Base-by-base conservation (phyloP, 1,284 basidiomycete species). In the Melanopsichium pennsylvanicum region DNA sequence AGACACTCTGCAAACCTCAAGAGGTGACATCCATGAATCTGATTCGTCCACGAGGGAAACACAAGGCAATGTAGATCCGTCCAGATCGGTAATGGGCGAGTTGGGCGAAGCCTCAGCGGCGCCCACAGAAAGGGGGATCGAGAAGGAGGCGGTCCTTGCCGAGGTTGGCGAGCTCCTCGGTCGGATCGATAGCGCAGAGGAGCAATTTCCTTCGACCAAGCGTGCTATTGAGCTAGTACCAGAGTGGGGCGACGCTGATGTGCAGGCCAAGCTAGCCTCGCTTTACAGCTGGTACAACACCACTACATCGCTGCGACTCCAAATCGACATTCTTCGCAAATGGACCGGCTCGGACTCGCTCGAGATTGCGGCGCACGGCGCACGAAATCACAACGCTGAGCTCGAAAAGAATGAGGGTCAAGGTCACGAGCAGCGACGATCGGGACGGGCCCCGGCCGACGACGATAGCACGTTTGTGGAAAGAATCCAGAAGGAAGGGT, bases 401-500 rank as follows among this genome's bases (percentile, higher is more conserved):
- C 46, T 37, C 18, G 37, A 55, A 25, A 50, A 33, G 40, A 38
- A 44, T 37, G 46, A 50, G 3, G n/a, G 34, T 12, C 42, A 57
- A 10, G 37, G 13, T 15, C n/a, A 40, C n/a, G 47, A 61, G 10
- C 48, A 49, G 26, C 55, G 38, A 21, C 43, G 57, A 39, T 22
- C 42, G 6, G 39, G 45, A 7, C 48, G 38, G 22, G 29, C 58
- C 12, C 38, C 56, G 19, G 58, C 59, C 15, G 48, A 62, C 10
- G 70, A 76, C 13, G 72, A 71, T 7, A 68, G 50, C 31, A 77
- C 76, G 3, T 98, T 98, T 80, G 89, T 97, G 29, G 96, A 98
- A 81, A 88, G 93, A 32, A 85, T 98, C 34, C 86, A 97, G 59
- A 97, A 97, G 81, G 96, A 98, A 82, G 95, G 97, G 76, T 90